Evolutionary conservation across 2,329 filamentous ascomycete species (phyloP).

Genomic region (Pleoardoris graminearum): DNA sequence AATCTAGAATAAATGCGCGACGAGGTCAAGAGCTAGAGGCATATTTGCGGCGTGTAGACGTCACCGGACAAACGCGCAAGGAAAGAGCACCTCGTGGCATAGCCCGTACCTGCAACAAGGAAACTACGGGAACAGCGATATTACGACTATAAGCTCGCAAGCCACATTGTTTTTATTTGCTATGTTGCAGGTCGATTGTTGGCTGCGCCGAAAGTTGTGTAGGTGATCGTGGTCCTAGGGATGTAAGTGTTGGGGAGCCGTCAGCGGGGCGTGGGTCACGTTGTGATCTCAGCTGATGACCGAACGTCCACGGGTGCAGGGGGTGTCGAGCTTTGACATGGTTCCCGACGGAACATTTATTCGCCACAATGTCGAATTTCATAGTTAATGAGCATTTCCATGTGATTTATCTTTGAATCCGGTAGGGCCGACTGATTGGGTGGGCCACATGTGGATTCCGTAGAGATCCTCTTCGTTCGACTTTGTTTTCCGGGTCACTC

Average conservation of each 20-base stretch:
- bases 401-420: too few relatives aligned
- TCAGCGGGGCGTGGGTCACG: slow-evolving; percentile 5
- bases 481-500: too few relatives aligned
- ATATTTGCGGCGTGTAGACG: background rate
- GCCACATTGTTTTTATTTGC: background rate
- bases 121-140: background rate
- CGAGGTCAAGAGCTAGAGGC: background rate
- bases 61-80: slow-evolving; percentile 1
- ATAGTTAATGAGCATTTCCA: background rate
- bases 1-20: background rate
- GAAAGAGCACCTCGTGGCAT: background rate
- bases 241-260: background rate
- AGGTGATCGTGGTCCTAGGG: background rate
- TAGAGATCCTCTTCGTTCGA: too few relatives aligned
- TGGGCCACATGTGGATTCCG: too few relatives aligned
- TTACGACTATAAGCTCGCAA: background rate
- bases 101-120: background rate
- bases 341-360: background rate
- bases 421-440: too few relatives aligned
- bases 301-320: background rate
- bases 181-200: too few relatives aligned
- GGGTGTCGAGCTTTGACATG: background rate
- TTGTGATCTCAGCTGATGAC: slow-evolving; percentile 1
- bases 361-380: too few relatives aligned
- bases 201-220: too few relatives aligned